Base-by-base conservation (phyloP, 805 yeast genomes). In the Candida vartiovaarae region DNA sequence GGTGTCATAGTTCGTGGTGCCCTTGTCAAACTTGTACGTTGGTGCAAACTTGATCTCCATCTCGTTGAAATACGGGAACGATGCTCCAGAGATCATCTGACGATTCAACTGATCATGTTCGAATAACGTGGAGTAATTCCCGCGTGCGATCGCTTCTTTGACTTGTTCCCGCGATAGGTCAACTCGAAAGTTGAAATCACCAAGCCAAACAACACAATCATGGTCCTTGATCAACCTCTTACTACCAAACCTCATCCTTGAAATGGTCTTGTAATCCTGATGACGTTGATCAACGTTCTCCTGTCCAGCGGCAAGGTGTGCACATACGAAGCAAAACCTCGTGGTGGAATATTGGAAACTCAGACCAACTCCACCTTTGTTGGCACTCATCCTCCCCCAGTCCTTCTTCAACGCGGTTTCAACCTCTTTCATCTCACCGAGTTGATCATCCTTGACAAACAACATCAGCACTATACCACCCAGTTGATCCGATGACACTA, bases 221-320 rank as follows among this genome's bases (percentile, higher is more conserved):
- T 84, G 93, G 53, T 88, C 95, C 40, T 75, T 71, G 4, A 88
- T 76, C 43, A 67, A 70, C 43, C 76, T 67, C 2, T 70, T 71
- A 1, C 39, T 39, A 9, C 72, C 73, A 58, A 85, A 85, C 45
- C 78, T 68, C 29, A 84, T 68, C 45, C 76, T 80, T 2, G 81
- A 71, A 30, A 93, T 82, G 1, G 90, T 78, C 51, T 86, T 86
- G 54, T 85, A 87, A 59, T 93, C 95, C 51, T 80, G 81, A 57
- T 86, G 95, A 45, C 99, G 70, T 62, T 91, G 96, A 30, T 81
- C 85, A 10, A 78, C 71, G 57, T 86, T 81, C 46, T 80, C 79
- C 48, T 83, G 74, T 0, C 99, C 99, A 2, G 99, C 99, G 1
- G 98, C 97, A 45, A 93, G 70, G 68, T 93, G 99, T 4, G 95